Evolutionary conservation across 2,329 filamentous ascomycete genomes (phyloP).

Genomic region (Alternaria sp.): DNA sequence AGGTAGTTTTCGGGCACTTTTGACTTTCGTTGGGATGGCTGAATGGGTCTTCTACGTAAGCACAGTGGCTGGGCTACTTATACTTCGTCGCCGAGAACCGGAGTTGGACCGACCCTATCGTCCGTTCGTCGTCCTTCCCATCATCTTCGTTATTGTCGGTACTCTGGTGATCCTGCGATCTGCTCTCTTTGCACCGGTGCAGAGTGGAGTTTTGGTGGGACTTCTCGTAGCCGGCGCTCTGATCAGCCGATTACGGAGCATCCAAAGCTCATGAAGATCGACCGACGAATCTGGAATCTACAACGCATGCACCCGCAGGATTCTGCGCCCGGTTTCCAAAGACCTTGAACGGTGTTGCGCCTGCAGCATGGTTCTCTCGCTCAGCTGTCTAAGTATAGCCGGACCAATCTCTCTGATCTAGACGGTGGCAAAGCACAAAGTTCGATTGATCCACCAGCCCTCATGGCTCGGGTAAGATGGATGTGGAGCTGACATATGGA

Average conservation of each 20-base stretch:
- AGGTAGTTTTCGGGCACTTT: conserved; percentile 65
- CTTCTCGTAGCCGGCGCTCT: conserved; percentile 60
- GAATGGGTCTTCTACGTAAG: conserved; percentile 69
- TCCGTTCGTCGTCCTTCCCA: conserved; percentile 58
- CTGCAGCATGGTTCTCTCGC: not conserved
- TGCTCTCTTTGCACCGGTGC: conserved; percentile 64
- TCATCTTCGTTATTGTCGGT: conserved; percentile 63
- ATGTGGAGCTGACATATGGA: not conserved
- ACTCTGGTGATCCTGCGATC: conserved; percentile 66
- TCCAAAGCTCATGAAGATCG: conserved; percentile 8
- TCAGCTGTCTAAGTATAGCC: not conserved
- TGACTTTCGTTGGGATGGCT: conserved; percentile 58
- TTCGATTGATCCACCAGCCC: not conserved
- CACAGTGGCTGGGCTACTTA: conserved; percentile 64
- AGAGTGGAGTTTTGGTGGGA: conserved; percentile 59
- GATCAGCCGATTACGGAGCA: conserved; percentile 39
- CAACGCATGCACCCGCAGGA: not conserved
- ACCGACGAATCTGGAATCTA: not conserved
- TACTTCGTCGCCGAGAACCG: conserved; percentile 65
- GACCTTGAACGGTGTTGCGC: not conserved
- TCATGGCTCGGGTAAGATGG: not conserved
- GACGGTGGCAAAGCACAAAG: not conserved
- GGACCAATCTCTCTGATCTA: not conserved
- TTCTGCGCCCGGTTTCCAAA: no score
- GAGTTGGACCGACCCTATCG: conserved; percentile 63